Evolutionary conservation across 805 yeast genomes (phyloP).

Genomic region (Pichia manshurica): DNA sequence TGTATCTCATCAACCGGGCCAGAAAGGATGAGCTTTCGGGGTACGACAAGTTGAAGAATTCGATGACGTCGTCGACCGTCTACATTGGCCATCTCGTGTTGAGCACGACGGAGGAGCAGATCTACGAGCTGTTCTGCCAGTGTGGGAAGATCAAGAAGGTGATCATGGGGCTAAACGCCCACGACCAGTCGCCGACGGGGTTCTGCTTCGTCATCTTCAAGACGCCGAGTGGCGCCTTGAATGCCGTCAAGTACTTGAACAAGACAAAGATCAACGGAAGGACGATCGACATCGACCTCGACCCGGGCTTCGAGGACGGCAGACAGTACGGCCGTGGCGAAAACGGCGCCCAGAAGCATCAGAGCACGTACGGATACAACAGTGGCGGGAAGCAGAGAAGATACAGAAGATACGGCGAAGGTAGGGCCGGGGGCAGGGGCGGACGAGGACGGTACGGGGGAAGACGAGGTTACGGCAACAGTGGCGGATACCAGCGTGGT

Average conservation of each 20-base stretch:
- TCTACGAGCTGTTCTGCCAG: conserved; percentile 78
- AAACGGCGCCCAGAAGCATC: conserved; percentile 74
- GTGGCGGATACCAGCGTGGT: conserved; percentile 2
- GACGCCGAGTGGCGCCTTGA: conserved; percentile 62
- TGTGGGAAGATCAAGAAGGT: conserved; percentile 75
- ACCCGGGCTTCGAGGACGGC: conserved; percentile 94
- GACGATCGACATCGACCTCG: conserved; percentile 78
- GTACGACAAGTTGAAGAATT: conserved; percentile 57
- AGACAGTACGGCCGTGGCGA: conserved; percentile 93
- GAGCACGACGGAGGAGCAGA: conserved; percentile 92
- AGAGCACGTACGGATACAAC: conserved; percentile 8
- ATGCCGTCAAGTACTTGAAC: conserved; percentile 76
- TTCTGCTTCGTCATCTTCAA: conserved; percentile 87
- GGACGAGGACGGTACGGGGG: conserved; percentile 2
- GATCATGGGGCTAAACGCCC: conserved; percentile 92
- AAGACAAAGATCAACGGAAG: conserved; percentile 82
- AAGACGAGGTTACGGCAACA: neutral
- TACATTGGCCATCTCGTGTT: conserved; percentile 90
- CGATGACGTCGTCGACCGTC: conserved; percentile 66
- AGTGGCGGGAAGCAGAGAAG: conserved; percentile 17
- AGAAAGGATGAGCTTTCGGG: conserved; percentile 43
- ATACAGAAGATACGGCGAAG: conserved; percentile 12
- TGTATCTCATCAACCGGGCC: conserved; percentile 63
- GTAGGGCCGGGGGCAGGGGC: conserved; percentile 19
- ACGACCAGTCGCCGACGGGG: conserved; percentile 91